Evolutionary conservation across 2,329 filamentous ascomycete genomes (phyloP).

Genomic region (Cercospora nicotianae): DNA sequence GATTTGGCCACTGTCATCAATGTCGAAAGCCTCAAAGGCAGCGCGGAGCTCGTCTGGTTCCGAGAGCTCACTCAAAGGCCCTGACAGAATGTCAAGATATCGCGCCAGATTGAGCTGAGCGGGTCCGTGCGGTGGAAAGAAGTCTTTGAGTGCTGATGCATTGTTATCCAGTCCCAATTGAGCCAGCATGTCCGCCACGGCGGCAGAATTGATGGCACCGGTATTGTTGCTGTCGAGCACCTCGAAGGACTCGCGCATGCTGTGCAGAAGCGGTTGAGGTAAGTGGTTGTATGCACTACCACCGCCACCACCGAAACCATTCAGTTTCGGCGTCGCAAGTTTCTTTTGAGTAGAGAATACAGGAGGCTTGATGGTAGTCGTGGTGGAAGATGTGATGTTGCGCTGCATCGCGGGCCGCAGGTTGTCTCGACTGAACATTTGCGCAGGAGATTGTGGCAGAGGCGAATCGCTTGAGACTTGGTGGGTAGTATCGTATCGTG

Average conservation of each 20-base stretch:
- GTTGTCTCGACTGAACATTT: slow-evolving; percentile 24
- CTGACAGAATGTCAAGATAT: slow-evolving; percentile 80
- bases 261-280: slow-evolving; percentile 78
- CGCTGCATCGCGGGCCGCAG: slow-evolving; percentile 36
- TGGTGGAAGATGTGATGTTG: slow-evolving; percentile 39
- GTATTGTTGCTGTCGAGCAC: slow-evolving; percentile 89
- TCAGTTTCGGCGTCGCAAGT: slow-evolving; percentile 23
- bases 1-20: slow-evolving; percentile 91
- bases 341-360: slow-evolving; percentile 23
- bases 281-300: slow-evolving; percentile 61
- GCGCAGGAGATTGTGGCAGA: slow-evolving; percentile 30
- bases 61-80: slow-evolving; percentile 71
- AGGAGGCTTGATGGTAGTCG: slow-evolving; percentile 31
- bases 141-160: slow-evolving; percentile 68
- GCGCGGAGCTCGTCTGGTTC: slow-evolving; percentile 78
- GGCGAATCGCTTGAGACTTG: slow-evolving; percentile 30
- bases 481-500: slow-evolving; percentile 21
- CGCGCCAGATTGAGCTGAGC: slow-evolving; percentile 78
- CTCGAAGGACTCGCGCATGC: slow-evolving; percentile 88
- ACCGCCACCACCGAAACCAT: slow-evolving; percentile 20
- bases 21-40: slow-evolving; percentile 92
- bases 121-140: slow-evolving; percentile 69
- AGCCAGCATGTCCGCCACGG: slow-evolving; percentile 82
- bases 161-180: slow-evolving; percentile 79
- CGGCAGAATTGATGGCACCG: slow-evolving; percentile 75